These are phyloP conservation scores for Suillus variegatus DNA, from an alignment of 768 basidiomycete species.

Conservation along the genomic window DNA sequence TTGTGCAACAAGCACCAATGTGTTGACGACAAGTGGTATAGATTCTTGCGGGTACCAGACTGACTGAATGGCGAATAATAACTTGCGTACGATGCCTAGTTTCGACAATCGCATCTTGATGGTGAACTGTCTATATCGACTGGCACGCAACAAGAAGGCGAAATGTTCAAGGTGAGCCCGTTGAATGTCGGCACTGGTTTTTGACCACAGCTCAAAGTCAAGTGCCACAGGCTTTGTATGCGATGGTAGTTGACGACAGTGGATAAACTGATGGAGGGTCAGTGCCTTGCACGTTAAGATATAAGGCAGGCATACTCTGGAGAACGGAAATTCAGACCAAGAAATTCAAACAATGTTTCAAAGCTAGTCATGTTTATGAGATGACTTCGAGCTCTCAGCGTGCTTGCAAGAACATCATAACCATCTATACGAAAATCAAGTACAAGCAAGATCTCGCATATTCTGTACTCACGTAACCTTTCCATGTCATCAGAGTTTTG, in stretches of 20 bases:
- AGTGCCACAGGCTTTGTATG: slow-evolving; percentile 83
- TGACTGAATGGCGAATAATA: slow-evolving; percentile 82
- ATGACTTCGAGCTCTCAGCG: slow-evolving; percentile 68
- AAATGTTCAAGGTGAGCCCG: slow-evolving; percentile 82
- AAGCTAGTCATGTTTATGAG: slow-evolving; percentile 81
- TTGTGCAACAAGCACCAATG: slow-evolving; percentile 60
- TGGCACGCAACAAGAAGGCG: slow-evolving; percentile 66
- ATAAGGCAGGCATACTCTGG: slow-evolving; percentile 61
- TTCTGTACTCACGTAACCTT: slow-evolving; percentile 62
- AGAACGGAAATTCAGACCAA: slow-evolving; percentile 80
- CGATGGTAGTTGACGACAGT: slow-evolving; percentile 80
- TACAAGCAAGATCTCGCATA: slow-evolving; percentile 8
- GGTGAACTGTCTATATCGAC: slow-evolving; percentile 79
- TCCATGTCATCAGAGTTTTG: slow-evolving; percentile 96
- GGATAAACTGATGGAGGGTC: slow-evolving; percentile 56
- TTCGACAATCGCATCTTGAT: slow-evolving; percentile 71
- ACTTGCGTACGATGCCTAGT: slow-evolving; percentile 66
- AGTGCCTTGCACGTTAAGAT: background rate
- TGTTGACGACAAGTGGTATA: slow-evolving; percentile 52
- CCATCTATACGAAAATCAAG: slow-evolving; percentile 53
- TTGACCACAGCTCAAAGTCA: slow-evolving; percentile 90
- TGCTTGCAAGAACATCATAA: slow-evolving; percentile 81
- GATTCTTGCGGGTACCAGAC: slow-evolving; percentile 66
- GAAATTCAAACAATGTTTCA: slow-evolving; percentile 81
- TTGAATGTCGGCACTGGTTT: slow-evolving; percentile 71